These are phyloP conservation scores for Immersiporthe knoxdaviesiana DNA, from an alignment of 2,329 filamentous ascomycete species.

Conservation along the genomic window DNA sequence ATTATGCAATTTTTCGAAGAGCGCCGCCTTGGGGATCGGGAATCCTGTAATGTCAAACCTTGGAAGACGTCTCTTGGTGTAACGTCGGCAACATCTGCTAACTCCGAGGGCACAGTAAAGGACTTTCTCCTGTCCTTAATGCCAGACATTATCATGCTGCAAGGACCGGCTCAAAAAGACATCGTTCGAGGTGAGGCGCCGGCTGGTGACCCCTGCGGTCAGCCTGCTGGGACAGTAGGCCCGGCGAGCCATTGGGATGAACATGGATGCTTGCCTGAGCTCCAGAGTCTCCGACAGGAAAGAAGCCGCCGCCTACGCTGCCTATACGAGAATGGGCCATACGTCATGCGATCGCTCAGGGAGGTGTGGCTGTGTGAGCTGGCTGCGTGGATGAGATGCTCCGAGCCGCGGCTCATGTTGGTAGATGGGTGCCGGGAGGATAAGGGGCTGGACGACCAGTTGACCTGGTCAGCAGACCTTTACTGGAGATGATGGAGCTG, in stretches of 20 bases:
- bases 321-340: background rate
- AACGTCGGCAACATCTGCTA: background rate
- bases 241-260: background rate
- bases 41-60: background rate
- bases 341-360: background rate
- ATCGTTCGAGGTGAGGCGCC: rapidly evolving
- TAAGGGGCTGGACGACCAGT: background rate
- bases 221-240: background rate
- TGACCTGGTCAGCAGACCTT: background rate
- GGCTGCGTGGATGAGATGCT: background rate
- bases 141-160: rapidly evolving
- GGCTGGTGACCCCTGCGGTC: background rate
- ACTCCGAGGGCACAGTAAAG: background rate
- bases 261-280: background rate
- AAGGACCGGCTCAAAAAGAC: background rate
- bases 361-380: rapidly evolving
- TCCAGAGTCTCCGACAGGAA: background rate
- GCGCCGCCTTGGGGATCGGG: rapidly evolving
- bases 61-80: background rate
- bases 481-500: background rate
- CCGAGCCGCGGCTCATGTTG: background rate
- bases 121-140: background rate
- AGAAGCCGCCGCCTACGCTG: background rate
- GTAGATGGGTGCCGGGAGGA: background rate
- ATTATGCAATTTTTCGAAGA: background rate